Base-by-base conservation (phyloP, 1,284 basidiomycete species). In the Clitocybe nebularis region DNA sequence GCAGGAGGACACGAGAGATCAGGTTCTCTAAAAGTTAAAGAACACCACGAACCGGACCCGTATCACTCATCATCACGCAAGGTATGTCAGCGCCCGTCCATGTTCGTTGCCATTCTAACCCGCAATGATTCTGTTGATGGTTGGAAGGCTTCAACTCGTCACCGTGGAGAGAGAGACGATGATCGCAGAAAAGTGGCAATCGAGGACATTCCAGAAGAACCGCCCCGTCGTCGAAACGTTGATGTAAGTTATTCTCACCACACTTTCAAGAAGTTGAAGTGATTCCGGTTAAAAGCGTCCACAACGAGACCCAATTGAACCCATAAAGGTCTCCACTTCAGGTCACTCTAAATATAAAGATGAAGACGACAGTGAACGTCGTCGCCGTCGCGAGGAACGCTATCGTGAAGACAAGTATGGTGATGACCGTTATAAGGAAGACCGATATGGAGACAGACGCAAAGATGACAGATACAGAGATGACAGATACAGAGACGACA, bases 231-330 rank as follows among this genome's bases (percentile, higher is more conserved):
- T 17, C 9, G 13, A 32, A 3, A 32, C 13, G 29, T 32, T 13
- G 29, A 32, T 32, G 29, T 32, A 32, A 32, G 29, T 32, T 17
- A 16, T 4, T 16, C 29, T 4, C 6, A 32, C 14, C 9, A 16
- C 14, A 16, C 7, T 32, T 16, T 8, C 26, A 29, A 29, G 13
- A 23, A 32, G 10, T 7, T 16, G 6, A 24, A 17, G 17, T n/a
- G 21, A 33, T 8, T 5, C 9, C 9, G 14, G 14, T 41, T 30
- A 17, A 23, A 33, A 5, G 13, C 11, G 23, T 5, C 19, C 32
- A 5, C 20, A 41, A 11, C 39, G 39, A 25, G 33, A 19, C 17
- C n/a, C 29, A 22, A 41, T 23, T 19, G 30, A 25, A 24, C 30
- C 29, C 11, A 24, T 25, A 25, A 37, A 17, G 26, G 23, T 11